Percentiles rank a stretch among this genome's conserved stretches.
Conservation (phyloP, 2,329 filamentous ascomycete species). For the Thielaviopsis musarum region DNA sequence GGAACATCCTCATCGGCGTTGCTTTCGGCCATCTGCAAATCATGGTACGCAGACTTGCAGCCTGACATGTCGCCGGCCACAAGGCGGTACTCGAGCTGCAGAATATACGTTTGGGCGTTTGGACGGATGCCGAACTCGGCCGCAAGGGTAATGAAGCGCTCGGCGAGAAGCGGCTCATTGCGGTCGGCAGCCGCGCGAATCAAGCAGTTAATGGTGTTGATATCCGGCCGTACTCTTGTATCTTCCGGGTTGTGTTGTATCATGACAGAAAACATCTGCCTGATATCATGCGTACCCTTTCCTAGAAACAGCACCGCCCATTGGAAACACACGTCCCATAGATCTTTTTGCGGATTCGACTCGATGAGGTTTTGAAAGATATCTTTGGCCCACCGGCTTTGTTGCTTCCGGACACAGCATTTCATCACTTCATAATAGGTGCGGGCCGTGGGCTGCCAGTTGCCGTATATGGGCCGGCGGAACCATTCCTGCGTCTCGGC, state of each 20-base stretch:
- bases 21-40: constrained; percentile 34
- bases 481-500: constrained; percentile 54
- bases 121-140: constrained; percentile 46
- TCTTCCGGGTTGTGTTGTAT: constrained; percentile 29
- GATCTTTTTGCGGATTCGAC: constrained; percentile 30
- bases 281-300: constrained; percentile 54
- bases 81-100: constrained; percentile 65
- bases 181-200: constrained; percentile 55
- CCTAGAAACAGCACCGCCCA: constrained; percentile 56
- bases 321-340: constrained; percentile 58
- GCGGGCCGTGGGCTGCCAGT: constrained; percentile 23
- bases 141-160: constrained; percentile 54
- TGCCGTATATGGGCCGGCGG: constrained; percentile 30
- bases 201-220: constrained; percentile 58
- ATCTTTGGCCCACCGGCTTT: constrained; percentile 43
- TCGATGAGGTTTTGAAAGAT: constrained; percentile 39
- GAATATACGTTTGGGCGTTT: constrained; percentile 51
- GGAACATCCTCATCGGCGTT: constrained; percentile 42
- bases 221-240: constrained; percentile 39
- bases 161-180: constrained; percentile 53
- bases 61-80: constrained; percentile 54
- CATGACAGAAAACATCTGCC: constrained; percentile 56
- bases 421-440: constrained; percentile 39
- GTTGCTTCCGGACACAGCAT: constrained; percentile 41
- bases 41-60: constrained; percentile 47